These are phyloP conservation scores for Sugiyamaella castrensis DNA, from an alignment of 1,139 yeast species.

Conservation along the genomic window DNA sequence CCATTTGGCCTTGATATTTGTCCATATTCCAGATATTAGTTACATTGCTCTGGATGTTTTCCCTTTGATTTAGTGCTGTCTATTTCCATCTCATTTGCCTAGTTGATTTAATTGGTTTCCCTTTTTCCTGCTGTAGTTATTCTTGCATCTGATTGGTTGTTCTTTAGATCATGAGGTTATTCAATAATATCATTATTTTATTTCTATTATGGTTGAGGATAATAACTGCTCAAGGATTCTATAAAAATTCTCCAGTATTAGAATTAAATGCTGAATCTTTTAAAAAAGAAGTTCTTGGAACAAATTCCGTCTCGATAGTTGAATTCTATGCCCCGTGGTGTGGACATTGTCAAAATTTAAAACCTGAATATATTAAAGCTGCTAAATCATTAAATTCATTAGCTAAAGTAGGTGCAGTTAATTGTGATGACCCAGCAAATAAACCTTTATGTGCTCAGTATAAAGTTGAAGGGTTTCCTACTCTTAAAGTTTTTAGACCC, in stretches of 20 bases:
- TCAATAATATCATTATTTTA: neutral
- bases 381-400: slow-evolving; percentile 60
- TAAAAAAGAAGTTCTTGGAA: slow-evolving; percentile 57
- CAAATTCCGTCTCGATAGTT: slow-evolving; percentile 79
- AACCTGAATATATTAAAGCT: slow-evolving; percentile 62
- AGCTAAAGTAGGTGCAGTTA: slow-evolving; percentile 77
- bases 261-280: slow-evolving; percentile 60
- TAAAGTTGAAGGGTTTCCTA: slow-evolving; percentile 74
- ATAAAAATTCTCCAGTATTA: slow-evolving; percentile 49
- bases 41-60: too few species aligned
- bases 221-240: neutral
- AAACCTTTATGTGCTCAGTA: slow-evolving; percentile 67
- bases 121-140: too few species aligned
- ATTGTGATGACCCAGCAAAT: slow-evolving; percentile 73
- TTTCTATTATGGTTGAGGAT: neutral
- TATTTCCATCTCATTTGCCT: too few species aligned
- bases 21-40: too few species aligned
- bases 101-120: too few species aligned
- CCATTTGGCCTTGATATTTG: too few species aligned
- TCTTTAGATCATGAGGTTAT: too few species aligned
- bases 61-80: too few species aligned
- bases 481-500: slow-evolving; percentile 77
- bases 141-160: too few species aligned
- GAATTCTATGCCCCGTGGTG: slow-evolving; percentile 99
- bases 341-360: slow-evolving; percentile 70